Evolutionary conservation across 2,329 filamentous ascomycete genomes (phyloP), one percentile per base, ranked within the genome.

Genomic region (Penicillium palitans): DNA sequence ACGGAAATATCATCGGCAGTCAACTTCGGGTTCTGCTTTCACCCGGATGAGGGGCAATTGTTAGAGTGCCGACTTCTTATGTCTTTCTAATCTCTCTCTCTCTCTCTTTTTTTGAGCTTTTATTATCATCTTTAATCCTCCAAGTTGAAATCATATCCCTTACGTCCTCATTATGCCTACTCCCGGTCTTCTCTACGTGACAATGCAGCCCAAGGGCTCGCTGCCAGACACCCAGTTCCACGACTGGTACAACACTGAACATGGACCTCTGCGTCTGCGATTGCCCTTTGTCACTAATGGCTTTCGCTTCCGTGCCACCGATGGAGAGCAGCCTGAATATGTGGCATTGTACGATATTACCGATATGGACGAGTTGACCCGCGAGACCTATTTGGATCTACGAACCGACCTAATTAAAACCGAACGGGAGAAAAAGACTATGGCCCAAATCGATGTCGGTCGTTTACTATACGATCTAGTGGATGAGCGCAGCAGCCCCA

Each of bases 221-320:
- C 81, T 91, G 67, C 80, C 87, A 55, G 76, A 83, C 48, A 80
- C 84, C 61, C 86, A 90, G 69, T 96, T 96, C 77, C 89, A 96
- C 75, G 90, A 96, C 73, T 93, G 90, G 90, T 96, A 96, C 80
- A 93, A 96, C 79, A 95, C 92, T 75, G 91, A 96, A 78, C 91
- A 96, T 77, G 91, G 91, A 54, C 91, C 91, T 19, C 85, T 87
- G 17, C 88, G 91, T 48, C 83, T 96, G 7, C 88, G 90, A 49
- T 78, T 96, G 15, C 85, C 90, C 4, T 87, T 89, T 67, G 87
- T 93, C 71, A 72, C 78, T 65, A 95, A 91, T 73, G 91, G 91
- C 58, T 87, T 95, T 66, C 88, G 91, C 44, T 96, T 92, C 77
- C 83, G 81, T 27, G 88, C 90, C 9, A 83, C 78, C 17, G 90